Base-by-base conservation (phyloP, 2,329 filamentous ascomycete species). In the Alternaria angustiovoidea region DNA sequence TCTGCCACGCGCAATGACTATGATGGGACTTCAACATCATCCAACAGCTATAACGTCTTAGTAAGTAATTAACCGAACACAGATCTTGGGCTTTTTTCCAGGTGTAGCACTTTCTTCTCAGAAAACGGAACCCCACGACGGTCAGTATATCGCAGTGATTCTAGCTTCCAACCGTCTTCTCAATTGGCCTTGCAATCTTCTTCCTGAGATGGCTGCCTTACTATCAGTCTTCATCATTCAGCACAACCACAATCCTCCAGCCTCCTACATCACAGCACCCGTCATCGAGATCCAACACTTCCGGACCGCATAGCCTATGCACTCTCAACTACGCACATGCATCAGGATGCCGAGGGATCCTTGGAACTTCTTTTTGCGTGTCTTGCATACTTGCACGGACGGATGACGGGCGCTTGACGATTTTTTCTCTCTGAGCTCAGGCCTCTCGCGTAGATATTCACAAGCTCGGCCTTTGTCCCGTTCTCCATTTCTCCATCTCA, bases 401-500 rank as follows among this genome's bases (percentile, higher is more conserved):
- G 14, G 8, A 30, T 18, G 41, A 36, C 34, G 14, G 49, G 18
- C 14, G 24, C 16, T 54, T 57, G 49, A 36, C 34, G 32, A 36
- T 38, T 49, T 49, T 49, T 49, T 36, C 18, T 49, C 46, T 49
- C 20, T 49, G 32, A 46, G 55, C 55, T 57, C 55, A 57, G 55
- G 16, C 55, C 55, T 41, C 55, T 57, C 55, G 55, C 49, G 55
- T 57, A 57, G 55, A 57, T 41, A 57, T 57, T 54, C 42, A 38
- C 39, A 51, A 49, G 30, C 46, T 44, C 34, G 26, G 38, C 30
- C 51, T 32, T 43, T 44, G 16, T 36, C 32, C 32, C 32, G 32
- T 12, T 16, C 12, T 53, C 51, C 39, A 44, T 44, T 9, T 22
- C 18, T 22, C 38, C 34, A 41, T 41, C 20, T 44, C 39, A 20